These are phyloP conservation scores for Candida rishiriensis DNA, from an alignment of 805 yeast genomes.

Conservation along the genomic window DNA sequence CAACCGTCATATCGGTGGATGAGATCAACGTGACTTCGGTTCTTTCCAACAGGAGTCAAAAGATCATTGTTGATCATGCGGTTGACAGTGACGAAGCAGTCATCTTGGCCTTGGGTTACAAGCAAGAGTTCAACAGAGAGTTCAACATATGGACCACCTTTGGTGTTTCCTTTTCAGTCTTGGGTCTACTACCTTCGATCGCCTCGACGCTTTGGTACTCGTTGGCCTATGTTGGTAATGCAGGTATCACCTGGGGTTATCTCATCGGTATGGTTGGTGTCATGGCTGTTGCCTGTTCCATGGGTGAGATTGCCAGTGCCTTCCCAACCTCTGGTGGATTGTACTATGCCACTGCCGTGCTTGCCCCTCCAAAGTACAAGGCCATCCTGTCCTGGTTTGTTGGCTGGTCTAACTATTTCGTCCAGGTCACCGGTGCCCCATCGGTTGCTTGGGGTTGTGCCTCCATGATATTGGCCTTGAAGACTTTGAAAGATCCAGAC, in stretches of 20 bases:
- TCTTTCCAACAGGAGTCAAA: slow-evolving; percentile 18
- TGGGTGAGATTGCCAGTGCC: slow-evolving; percentile 62
- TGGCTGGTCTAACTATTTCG: slow-evolving; percentile 61
- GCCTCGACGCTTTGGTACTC: slow-evolving; percentile 59
- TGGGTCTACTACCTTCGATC: slow-evolving; percentile 60
- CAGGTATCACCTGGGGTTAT: slow-evolving; percentile 61
- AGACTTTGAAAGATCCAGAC: slow-evolving; percentile 34
- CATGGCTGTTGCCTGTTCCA: slow-evolving; percentile 49
- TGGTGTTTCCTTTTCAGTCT: slow-evolving; percentile 60
- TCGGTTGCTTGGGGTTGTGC: slow-evolving; percentile 58
- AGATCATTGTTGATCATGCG: slow-evolving; percentile 40
- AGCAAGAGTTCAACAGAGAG: slow-evolving; percentile 60
- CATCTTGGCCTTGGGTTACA: slow-evolving; percentile 54
- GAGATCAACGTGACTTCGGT: slow-evolving; percentile 24
- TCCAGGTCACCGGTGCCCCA: slow-evolving; percentile 58
- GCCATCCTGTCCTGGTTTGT: slow-evolving; percentile 56
- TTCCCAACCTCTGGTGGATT: slow-evolving; percentile 66
- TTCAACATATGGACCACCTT: slow-evolving; percentile 53
- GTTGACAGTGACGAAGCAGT: slow-evolving; percentile 47
- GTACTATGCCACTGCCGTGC: slow-evolving; percentile 59
- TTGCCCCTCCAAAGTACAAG: slow-evolving; percentile 51
- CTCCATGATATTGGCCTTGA: slow-evolving; percentile 49
- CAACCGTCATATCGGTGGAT: slow-evolving; percentile 28
- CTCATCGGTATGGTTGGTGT: slow-evolving; percentile 52
- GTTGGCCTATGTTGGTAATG: slow-evolving; percentile 55